Evolutionary conservation across 2,329 filamentous ascomycete genomes (phyloP).

Genomic region (Phialemonium atrogriseum): DNA sequence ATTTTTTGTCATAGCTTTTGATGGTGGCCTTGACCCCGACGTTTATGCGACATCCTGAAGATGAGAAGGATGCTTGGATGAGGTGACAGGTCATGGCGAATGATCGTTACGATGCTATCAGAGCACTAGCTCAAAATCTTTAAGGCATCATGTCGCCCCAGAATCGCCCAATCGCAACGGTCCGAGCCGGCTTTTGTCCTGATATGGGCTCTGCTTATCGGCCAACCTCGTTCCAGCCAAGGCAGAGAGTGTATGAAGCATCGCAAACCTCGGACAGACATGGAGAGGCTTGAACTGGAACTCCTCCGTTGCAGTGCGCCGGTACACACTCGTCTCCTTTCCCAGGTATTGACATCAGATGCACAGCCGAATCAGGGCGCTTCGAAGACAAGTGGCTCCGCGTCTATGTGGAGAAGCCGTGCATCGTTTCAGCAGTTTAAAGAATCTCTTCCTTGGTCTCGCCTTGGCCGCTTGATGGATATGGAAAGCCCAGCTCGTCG

Average conservation of each 20-base stretch:
- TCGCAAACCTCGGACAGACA: background rate
- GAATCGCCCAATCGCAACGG: background rate
- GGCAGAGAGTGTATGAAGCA: background rate
- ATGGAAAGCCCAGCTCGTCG: constrained; percentile 65
- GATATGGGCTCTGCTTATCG: too few relatives aligned
- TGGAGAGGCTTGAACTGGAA: constrained; percentile 1
- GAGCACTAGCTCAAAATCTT: background rate
- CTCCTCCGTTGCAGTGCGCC: background rate
- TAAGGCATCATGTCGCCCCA: background rate
- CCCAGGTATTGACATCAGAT: background rate
- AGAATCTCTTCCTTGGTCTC: constrained; percentile 8
- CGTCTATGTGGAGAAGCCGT: background rate
- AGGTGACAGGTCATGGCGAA: background rate
- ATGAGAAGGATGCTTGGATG: background rate
- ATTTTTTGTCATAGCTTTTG: too few relatives aligned
- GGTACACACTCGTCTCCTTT: background rate
- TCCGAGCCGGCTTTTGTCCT: too few relatives aligned
- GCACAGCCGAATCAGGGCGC: background rate
- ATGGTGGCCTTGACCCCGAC: background rate
- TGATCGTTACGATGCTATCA: background rate
- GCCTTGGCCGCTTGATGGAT: constrained; percentile 20
- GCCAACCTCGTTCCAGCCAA: too few relatives aligned
- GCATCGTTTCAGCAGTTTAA: background rate
- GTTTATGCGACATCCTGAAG: background rate
- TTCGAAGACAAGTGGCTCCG: background rate